Evolutionary conservation across 305 asterid genomes (phyloP).

Genomic region (Fraxinus angustifolia): DNA sequence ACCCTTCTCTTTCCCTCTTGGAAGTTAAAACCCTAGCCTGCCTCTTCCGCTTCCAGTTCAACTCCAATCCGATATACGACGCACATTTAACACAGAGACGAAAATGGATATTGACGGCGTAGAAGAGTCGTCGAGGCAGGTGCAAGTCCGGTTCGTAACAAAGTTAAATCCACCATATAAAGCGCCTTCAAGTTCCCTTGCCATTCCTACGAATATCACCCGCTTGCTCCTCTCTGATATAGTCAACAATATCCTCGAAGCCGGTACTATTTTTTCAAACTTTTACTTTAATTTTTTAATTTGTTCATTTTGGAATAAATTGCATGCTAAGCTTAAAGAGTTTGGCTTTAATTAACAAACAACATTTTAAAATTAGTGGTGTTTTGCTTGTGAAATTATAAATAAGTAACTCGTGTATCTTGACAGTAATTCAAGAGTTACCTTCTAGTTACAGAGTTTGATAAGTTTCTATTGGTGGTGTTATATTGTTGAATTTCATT

Average conservation of each 20-base stretch:
- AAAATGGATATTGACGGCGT: conserved; percentile 55
- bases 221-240: conserved; percentile 69
- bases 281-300: background rate
- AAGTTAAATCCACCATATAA: conserved; percentile 61
- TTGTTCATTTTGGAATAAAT: background rate
- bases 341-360: background rate
- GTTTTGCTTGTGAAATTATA: background rate
- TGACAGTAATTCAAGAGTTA: background rate
- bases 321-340: background rate
- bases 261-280: conserved; percentile 35
- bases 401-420: background rate
- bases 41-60: background rate
- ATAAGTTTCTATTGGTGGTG: background rate
- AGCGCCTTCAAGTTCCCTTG: conserved; percentile 52
- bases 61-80: background rate
- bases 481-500: background rate
- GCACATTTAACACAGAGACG: background rate
- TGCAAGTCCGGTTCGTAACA: conserved; percentile 81
- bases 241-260: conserved; percentile 63
- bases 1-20: conserved; percentile 30
- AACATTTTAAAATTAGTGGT: background rate
- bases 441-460: background rate
- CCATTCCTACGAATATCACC: conserved; percentile 76
- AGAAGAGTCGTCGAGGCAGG: conserved; percentile 53
- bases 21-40: background rate